Evolutionary conservation across 2,329 filamentous ascomycete species (phyloP).

Genomic region (Fusarium tanahbumbuense): DNA sequence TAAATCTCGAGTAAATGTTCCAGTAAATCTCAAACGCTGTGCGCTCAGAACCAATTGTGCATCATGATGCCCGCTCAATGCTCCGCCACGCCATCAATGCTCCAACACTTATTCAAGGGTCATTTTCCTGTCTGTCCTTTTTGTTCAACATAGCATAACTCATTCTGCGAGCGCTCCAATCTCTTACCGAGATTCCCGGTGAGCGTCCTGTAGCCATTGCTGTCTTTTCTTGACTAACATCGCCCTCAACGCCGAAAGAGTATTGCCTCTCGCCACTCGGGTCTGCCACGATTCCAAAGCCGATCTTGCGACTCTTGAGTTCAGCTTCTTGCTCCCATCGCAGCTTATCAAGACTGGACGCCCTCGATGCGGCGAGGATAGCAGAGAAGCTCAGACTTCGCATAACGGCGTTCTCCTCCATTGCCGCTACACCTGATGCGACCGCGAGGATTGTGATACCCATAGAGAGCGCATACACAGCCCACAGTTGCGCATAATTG

Average conservation of each 20-base stretch:
- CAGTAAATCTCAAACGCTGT: slow-evolving; percentile 26
- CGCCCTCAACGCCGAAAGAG: slow-evolving; percentile 43
- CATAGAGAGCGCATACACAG: slow-evolving; percentile 43
- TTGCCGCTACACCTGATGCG: slow-evolving; percentile 35
- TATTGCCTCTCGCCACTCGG: slow-evolving; percentile 36
- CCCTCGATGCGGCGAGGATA: slow-evolving; percentile 42
- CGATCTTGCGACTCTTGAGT: slow-evolving; percentile 37
- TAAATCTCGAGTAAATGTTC: not conserved
- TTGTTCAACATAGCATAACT: slow-evolving; percentile 38
- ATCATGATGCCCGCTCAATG: not conserved
- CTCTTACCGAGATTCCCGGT: slow-evolving; percentile 39
- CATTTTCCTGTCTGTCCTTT: slow-evolving; percentile 17
- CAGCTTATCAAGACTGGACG: slow-evolving; percentile 41
- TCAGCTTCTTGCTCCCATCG: slow-evolving; percentile 39
- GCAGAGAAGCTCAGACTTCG: slow-evolving; percentile 43
- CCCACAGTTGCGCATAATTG: slow-evolving; percentile 36
- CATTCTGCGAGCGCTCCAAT: slow-evolving; percentile 40
- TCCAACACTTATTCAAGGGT: not conserved
- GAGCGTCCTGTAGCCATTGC: slow-evolving; percentile 32
- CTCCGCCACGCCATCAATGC: slow-evolving; percentile 10
- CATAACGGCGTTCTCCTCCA: slow-evolving; percentile 42
- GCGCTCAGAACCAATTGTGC: slow-evolving; percentile 10
- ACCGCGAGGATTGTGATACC: slow-evolving; percentile 35
- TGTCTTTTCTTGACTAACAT: slow-evolving; percentile 43
- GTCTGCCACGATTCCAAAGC: slow-evolving; percentile 41